Evolutionary conservation across 768 basidiomycete species (phyloP), one percentile per base, ranked within the genome.

Genomic region (Leucosporidium scottii): DNA sequence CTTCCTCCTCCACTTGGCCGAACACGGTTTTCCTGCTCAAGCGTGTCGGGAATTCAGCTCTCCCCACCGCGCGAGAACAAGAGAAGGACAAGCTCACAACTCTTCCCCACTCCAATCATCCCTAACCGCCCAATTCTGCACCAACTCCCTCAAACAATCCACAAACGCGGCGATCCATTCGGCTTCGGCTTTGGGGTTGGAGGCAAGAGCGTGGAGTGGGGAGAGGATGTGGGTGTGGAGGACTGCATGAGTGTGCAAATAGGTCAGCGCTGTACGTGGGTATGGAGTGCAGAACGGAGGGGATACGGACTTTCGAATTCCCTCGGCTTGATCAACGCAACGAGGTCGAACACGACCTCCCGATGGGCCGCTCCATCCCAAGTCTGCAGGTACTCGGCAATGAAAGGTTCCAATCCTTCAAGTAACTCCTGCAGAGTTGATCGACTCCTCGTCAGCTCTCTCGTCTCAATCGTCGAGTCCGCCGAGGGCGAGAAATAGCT

Each of bases 351-450:
- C 0, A 66, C 30, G 28, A 51, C 25, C 1, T 21, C 4, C 0
- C 34, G 62, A 21, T 61, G 47, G 7, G 15, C 15, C 2, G 27
- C 27, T 6, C 62, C 69, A 36, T 70, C 62, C 69, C 65, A 67
- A 0, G 13, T 30, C 1, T 1, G 8, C 1, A 70, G 61, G 23
- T 25, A 64, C 23, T 57, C 48, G 48, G 53, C 44, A 4, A 70
- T 62, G 23, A 66, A 56, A 0, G 62, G 53, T 49, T 64, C 47
- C 12, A 64, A 15, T 0, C 9, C 21, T 12, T 60, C 62, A 10
- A 58, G 23, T 5, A 70, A 59, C 18, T 70, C 69, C 69, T 70
- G 39, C 30, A 44, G 39, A 36, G 12, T n/a, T 27, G 15, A 17
- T 12, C 13, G 7, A 34, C 4, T 5, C 34, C 13, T 4, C 7